Base-by-base conservation (phyloP, 495 filamentous ascomycete genomes). In the Podospora didyma region DNA sequence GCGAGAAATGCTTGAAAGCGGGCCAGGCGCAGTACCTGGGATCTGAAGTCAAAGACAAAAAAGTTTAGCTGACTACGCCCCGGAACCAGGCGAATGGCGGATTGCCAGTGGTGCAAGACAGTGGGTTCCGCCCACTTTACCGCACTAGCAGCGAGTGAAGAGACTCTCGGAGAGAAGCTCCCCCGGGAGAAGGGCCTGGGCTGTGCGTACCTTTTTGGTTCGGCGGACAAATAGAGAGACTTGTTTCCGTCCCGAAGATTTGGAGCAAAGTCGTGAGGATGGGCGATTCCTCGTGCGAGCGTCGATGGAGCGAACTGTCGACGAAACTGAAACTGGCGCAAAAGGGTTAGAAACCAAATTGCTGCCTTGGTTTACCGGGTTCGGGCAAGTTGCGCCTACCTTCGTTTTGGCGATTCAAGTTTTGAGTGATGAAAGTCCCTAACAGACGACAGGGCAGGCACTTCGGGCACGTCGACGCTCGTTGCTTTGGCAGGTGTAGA, bases 61-160 rank as follows among this genome's bases (percentile, higher is more conserved):
- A 42, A 7, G 6, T 42, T 42, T 42, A 42, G 39, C 39, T 42
- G 39, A 14, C 7, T 42, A 14, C 39, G 12, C 9, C 39, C 39
- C 9, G 2, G 5, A 42, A 16, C 39, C 9, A 14, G n/a, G 39
- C 12, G n/a, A 42, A 1, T 41, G 37, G 6, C 47, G 55, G 22
- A 51, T 21, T 46, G 37, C 23, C 49, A 46, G 22, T 23, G 31
- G 46, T 49, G 54, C 46, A 56, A 22, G 11, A 14, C 14, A 34
- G 54, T 24, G 46, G 56, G 21, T 48, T 58, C 56, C 31, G 52
- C 42, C 45, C 54, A 54, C 65, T 62, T 64, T 66, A 58, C 67
- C 61, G 60, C 28, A 58, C 59, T 47, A 53, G n/a, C 6, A 19
- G 20, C 16, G 20, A 22, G 12, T 16, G 31, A 57, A 24, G n/a